phyloP scores from a whole-genome alignment of 139 green algal genomes.

The Closterium sp. region DNA sequence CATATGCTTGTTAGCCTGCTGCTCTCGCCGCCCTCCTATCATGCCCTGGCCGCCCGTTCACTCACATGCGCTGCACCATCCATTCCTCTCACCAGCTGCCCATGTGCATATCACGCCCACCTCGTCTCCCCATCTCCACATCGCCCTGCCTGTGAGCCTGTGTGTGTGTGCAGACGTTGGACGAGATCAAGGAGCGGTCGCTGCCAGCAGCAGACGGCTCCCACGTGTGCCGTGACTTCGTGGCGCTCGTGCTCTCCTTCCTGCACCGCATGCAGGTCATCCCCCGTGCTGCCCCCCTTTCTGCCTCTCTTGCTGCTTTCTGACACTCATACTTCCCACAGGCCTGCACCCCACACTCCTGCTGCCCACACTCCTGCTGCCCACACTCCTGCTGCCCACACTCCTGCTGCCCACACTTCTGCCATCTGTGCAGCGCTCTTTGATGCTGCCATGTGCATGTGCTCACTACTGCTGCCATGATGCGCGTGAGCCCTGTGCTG shows the following conservation, averaged over 20 bases:
- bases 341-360: too few relatives aligned
- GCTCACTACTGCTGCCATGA: too few relatives aligned
- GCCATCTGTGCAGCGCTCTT: background rate
- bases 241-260: background rate
- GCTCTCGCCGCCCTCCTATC: background rate
- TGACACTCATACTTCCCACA: background rate
- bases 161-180: background rate
- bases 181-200: background rate
- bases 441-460: too few relatives aligned
- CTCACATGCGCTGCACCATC: background rate
- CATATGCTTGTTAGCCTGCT: background rate
- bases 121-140: background rate
- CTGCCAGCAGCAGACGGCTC: background rate
- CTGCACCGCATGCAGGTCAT: constrained; percentile 6
- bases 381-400: too few relatives aligned
- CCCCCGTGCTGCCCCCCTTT: background rate
- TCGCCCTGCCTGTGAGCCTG: background rate
- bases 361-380: too few relatives aligned
- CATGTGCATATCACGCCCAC: background rate
- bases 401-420: too few relatives aligned
- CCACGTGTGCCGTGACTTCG: background rate
- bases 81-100: background rate
- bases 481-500: background rate
- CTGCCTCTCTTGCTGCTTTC: background rate
- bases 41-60: background rate